Conservation (phyloP, 805 yeast genomes). For the Nakazawaea holstii region DNA sequence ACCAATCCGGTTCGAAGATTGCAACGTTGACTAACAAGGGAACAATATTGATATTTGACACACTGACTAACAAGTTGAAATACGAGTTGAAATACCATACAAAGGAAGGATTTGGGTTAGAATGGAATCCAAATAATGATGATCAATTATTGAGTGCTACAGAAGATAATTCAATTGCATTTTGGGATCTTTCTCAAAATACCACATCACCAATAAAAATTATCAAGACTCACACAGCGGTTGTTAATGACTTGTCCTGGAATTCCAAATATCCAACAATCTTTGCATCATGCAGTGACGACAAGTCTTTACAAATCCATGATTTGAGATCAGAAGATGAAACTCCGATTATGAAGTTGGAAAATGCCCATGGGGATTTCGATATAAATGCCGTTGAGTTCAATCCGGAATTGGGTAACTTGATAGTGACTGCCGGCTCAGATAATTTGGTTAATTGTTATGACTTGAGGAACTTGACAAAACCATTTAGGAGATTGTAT, state of each 20-base stretch:
- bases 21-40: slow-evolving; percentile 56
- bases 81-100: slow-evolving; percentile 46
- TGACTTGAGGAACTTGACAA: slow-evolving; percentile 61
- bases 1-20: slow-evolving; percentile 41
- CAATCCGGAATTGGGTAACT: slow-evolving; percentile 45
- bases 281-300: slow-evolving; percentile 73
- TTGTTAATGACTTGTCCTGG: slow-evolving; percentile 66
- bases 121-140: slow-evolving; percentile 49
- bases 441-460: slow-evolving; percentile 71
- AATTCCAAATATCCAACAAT: slow-evolving; percentile 35
- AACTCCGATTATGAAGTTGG: slow-evolving; percentile 37
- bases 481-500: slow-evolving; percentile 56
- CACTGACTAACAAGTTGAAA: slow-evolving; percentile 15
- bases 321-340: slow-evolving; percentile 41
- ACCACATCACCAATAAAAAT: slow-evolving; percentile 37
- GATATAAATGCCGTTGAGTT: slow-evolving; percentile 62
- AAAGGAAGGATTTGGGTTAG: slow-evolving; percentile 64
- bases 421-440: slow-evolving; percentile 73
- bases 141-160: slow-evolving; percentile 56
- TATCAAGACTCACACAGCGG: slow-evolving; percentile 47
- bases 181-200: slow-evolving; percentile 54
- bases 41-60: slow-evolving; percentile 38
- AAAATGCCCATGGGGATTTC: slow-evolving; percentile 49
- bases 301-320: slow-evolving; percentile 52
- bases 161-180: slow-evolving; percentile 59